phyloP scores from a whole-genome alignment of 1,284 basidiomycete genomes.

The Trichosporon sp. region DNA sequence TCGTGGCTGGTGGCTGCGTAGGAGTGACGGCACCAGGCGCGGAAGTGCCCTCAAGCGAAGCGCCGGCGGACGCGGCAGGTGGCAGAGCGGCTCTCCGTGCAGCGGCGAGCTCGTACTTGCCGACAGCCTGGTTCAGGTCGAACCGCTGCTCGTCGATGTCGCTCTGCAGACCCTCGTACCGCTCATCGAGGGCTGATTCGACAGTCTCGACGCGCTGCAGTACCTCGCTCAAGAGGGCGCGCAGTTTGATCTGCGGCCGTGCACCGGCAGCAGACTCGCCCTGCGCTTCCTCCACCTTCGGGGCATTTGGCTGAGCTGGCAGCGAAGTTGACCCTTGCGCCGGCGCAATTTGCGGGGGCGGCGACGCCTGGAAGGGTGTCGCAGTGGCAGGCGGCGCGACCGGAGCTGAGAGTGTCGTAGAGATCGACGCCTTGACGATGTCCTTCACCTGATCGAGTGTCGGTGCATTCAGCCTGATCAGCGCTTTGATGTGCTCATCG shows the following conservation, averaged over 20 bases:
- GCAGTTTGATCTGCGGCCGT: background rate
- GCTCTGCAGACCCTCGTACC: background rate
- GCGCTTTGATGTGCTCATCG: background rate
- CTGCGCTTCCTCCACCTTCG: background rate
- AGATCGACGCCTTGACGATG: background rate
- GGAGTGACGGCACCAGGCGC: background rate
- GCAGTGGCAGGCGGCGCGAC: background rate
- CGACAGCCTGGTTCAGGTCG: background rate
- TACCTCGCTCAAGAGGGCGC: conserved; percentile 2
- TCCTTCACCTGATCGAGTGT: background rate
- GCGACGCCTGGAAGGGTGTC: too few species aligned
- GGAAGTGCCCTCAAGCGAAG: background rate
- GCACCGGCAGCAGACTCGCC: too few species aligned
- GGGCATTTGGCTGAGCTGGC: too few species aligned
- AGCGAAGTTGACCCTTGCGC: too few species aligned
- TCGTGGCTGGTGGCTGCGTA: too few species aligned
- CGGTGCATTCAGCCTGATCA: background rate
- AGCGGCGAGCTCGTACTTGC: background rate
- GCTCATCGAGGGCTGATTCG: conserved; percentile 12
- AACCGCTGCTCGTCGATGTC: conserved; percentile 16
- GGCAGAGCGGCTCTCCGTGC: background rate
- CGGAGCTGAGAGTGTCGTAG: background rate
- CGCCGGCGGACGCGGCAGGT: background rate
- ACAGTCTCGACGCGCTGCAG: conserved; percentile 7
- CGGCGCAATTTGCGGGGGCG: background rate